Conservation (phyloP, 805 yeast species). For the Kodamaea jinghongensis region DNA sequence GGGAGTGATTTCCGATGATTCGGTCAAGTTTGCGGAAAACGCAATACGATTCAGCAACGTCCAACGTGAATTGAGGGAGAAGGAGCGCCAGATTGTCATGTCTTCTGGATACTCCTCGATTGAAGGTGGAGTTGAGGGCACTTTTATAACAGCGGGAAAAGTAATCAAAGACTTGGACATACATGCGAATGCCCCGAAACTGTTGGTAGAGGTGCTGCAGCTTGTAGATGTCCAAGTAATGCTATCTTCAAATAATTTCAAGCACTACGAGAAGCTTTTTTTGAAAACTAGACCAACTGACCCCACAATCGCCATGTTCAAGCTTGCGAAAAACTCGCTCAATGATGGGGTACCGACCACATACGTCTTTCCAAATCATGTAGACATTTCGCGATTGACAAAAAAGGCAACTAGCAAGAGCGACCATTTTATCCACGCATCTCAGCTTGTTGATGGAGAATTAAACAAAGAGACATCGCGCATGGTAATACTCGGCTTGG, state of each 20-base stretch:
- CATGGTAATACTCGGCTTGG: slow-evolving; percentile 18
- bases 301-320: neutral
- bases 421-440: neutral
- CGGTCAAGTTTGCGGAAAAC: slow-evolving; percentile 5
- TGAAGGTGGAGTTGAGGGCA: slow-evolving; percentile 2
- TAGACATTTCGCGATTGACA: slow-evolving; percentile 1
- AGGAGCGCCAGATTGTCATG: slow-evolving; percentile 13
- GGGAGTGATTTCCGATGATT: neutral
- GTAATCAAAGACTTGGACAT: neutral
- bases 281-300: slow-evolving; percentile 1
- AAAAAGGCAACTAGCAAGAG: neutral
- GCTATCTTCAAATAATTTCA: neutral
- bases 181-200: neutral
- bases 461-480: slow-evolving; percentile 8
- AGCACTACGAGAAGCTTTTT: slow-evolving; percentile 4
- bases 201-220: neutral
- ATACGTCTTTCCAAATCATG: slow-evolving; percentile 18
- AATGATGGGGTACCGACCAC: slow-evolving; percentile 10
- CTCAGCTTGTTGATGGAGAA: neutral
- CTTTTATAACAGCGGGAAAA: slow-evolving; percentile 5
- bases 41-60: slow-evolving; percentile 15
- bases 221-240: neutral
- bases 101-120: slow-evolving; percentile 2
- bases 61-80: slow-evolving; percentile 15
- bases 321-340: neutral